phyloP scores from a whole-genome alignment of 2,329 filamentous ascomycete genomes.

The Fusarium longipes region DNA sequence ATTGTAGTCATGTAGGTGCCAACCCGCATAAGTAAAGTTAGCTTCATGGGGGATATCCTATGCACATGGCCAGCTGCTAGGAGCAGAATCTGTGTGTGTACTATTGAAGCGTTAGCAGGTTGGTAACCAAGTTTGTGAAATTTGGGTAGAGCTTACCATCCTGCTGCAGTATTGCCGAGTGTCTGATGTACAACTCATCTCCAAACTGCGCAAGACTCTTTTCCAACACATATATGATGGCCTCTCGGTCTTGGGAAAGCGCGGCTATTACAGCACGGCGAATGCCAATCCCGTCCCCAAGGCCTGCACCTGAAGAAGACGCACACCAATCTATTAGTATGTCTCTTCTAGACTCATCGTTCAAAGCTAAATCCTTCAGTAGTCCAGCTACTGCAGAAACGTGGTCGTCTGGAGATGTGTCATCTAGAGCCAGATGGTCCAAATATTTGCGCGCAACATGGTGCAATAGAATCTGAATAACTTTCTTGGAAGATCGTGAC shows the following conservation, averaged over 20 bases:
- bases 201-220: slow-evolving; percentile 80
- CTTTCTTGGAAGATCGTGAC: slow-evolving; percentile 44
- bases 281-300: slow-evolving; percentile 72
- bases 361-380: slow-evolving; percentile 61
- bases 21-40: slow-evolving; percentile 77
- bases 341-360: slow-evolving; percentile 61
- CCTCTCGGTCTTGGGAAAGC: slow-evolving; percentile 63
- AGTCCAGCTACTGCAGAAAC: slow-evolving; percentile 70
- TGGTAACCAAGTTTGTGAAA: no score
- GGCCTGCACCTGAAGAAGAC: slow-evolving; percentile 70
- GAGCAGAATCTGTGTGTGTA: slow-evolving; percentile 81
- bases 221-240: slow-evolving; percentile 69
- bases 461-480: slow-evolving; percentile 44
- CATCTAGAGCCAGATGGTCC: slow-evolving; percentile 49
- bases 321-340: slow-evolving; percentile 74
- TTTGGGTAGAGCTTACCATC: slow-evolving; percentile 69
- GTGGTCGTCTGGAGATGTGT: slow-evolving; percentile 47
- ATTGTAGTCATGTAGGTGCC: slow-evolving; percentile 79
- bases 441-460: slow-evolving; percentile 62
- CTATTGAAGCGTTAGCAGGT: slow-evolving; percentile 58
- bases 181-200: slow-evolving; percentile 86
- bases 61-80: slow-evolving; percentile 81
- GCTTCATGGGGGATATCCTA: slow-evolving; percentile 70
- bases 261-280: slow-evolving; percentile 73
- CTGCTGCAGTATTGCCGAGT: slow-evolving; percentile 86